Evolutionary conservation across 129 eudicot species (phyloP), one percentile per base, ranked within the genome.

Genomic region (Ambrosia trifida): DNA sequence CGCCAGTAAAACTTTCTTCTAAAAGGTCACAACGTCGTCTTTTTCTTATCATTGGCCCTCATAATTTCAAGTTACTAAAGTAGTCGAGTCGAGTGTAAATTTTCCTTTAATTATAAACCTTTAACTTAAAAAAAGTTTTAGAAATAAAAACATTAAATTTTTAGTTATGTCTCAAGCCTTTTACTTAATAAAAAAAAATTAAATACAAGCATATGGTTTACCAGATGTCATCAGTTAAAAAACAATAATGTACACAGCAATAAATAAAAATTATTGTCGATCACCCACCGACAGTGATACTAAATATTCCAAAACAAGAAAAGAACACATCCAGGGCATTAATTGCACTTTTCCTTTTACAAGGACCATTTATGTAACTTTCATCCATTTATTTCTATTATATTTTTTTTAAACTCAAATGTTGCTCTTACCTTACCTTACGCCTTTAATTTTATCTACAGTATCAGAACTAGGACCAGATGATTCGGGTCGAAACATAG

Each of bases 401-500:
- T 3, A n/a, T 52, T 18, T 3, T 53, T 24, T 24, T 24, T n/a
- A n/a, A 24, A 24, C 28, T 24, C 28, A 24, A 24, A 24, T 24
- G 28, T 24, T 24, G 1, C 28, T 24, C 28, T 24, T 24, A 24
- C 28, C 1, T 1, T 24, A 24, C 28, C 28, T 24, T 24, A 24
- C 28, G 28, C 28, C 28, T 24, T 7, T 40, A 40, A 7, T 40
- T 40, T 40, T 10, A 40, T 40, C 44, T 19, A 43, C 86, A 91
- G 98, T 91, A 11, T 84, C 91, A n/a, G 98, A 91, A 47, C 60
- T 91, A 73, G 96, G 94, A 2, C 84, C 94, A n/a, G 96, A 91
- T 19, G 98, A 91, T 83, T 86, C 98, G 74, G 91, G 98, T 87
- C 85, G 88, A 78, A 91, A 88, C 83, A 88, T 91, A 56, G 98